Evolutionary conservation across 23 red algal species (phyloP).

Genomic region (Gracilaria domingensis): DNA sequence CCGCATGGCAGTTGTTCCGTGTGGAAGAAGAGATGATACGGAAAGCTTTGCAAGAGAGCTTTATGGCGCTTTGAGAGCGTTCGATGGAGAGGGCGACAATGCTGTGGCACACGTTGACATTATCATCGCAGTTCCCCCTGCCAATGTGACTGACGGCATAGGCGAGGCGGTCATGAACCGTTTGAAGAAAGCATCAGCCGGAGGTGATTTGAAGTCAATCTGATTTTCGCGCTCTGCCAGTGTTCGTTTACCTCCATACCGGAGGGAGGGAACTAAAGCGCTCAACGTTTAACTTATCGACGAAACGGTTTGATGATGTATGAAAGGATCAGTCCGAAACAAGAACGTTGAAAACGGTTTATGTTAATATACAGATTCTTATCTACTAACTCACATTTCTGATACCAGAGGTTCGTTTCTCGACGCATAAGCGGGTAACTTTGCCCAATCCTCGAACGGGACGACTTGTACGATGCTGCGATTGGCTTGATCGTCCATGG

Average conservation of each 20-base stretch:
- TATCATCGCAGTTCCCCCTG: conserved; percentile 76
- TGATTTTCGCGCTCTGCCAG: background rate
- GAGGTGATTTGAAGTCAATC: conserved; percentile 24
- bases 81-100: conserved; percentile 47
- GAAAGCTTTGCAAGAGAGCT: conserved; percentile 64
- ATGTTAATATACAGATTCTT: conserved; percentile 1
- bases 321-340: background rate
- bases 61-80: conserved; percentile 69
- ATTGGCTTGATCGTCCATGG: background rate
- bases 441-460: conserved; percentile 28
- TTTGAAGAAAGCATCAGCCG: conserved; percentile 82
- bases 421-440: conserved; percentile 39
- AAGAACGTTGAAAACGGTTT: background rate
- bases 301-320: background rate
- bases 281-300: background rate
- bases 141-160: conserved; percentile 64
- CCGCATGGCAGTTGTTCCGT: conserved; percentile 48
- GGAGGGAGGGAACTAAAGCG: too few species aligned
- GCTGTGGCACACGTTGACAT: conserved; percentile 66
- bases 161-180: conserved; percentile 90
- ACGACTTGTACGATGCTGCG: conserved; percentile 1
- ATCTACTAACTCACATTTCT: conserved; percentile 4
- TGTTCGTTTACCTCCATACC: background rate
- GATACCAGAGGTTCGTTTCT: conserved; percentile 41
- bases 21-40: conserved; percentile 28